Evolutionary conservation across 441 rosid genomes (phyloP).

Genomic region (Adansonia gregorii): DNA sequence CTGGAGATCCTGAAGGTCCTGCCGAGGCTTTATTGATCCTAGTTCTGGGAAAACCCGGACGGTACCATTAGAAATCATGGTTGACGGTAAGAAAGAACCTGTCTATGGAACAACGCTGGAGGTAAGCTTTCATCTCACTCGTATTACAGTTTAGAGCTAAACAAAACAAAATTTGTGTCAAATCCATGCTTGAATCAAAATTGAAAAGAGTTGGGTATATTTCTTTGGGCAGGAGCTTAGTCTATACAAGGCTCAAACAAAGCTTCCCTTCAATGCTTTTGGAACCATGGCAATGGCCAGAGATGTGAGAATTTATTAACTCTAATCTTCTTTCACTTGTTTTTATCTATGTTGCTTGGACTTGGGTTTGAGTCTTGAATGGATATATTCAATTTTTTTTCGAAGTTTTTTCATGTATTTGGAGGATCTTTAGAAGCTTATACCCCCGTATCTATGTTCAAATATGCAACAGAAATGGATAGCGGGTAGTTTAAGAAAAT

Average conservation of each 20-base stretch:
- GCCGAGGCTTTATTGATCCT: constrained; percentile 94
- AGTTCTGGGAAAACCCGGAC: constrained; percentile 87
- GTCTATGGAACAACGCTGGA: constrained; percentile 85
- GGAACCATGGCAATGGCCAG: constrained; percentile 99
- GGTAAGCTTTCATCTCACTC: constrained; percentile 41
- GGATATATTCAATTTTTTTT: too few relatives aligned
- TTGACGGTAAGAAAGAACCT: constrained; percentile 73
- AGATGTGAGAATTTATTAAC: constrained; percentile 61
- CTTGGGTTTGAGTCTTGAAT: too few relatives aligned
- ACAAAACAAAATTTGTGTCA: neutral
- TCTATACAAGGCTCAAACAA: constrained; percentile 95
- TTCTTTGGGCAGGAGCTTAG: constrained; percentile 71
- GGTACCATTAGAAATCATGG: constrained; percentile 88
- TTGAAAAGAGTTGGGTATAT: neutral
- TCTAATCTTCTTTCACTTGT: neutral
- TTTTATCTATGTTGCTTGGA: neutral
- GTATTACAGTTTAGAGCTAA: neutral
- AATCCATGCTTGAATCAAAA: neutral
- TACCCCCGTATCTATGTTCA: too few relatives aligned
- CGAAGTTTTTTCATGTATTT: too few relatives aligned
- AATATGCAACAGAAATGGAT: too few relatives aligned
- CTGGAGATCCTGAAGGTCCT: constrained; percentile 98
- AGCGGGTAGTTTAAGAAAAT: too few relatives aligned
- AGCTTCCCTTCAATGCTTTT: constrained; percentile 96
- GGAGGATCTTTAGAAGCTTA: too few relatives aligned